phyloP scores from a whole-genome alignment of 2,329 filamentous ascomycete genomes.

The Fusarium sp. region DNA sequence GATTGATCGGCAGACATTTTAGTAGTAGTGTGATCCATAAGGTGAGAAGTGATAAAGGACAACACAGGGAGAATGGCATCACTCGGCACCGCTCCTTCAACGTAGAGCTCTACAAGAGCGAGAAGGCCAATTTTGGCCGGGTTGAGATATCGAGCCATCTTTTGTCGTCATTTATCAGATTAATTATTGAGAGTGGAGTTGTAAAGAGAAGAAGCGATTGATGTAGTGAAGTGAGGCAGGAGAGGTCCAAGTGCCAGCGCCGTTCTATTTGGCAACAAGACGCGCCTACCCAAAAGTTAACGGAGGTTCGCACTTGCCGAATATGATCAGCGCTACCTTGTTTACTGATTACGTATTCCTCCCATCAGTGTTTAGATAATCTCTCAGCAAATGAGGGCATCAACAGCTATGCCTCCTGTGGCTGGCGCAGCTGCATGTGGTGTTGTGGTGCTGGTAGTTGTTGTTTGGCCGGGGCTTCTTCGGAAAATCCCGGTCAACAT shows the following conservation, averaged over 20 bases:
- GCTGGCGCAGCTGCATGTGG: not conserved
- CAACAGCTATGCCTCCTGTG: not conserved
- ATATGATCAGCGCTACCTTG: constrained; percentile 4
- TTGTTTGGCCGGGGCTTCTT: constrained; percentile 33
- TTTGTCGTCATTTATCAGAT: constrained; percentile 1
- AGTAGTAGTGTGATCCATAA: constrained; percentile 65
- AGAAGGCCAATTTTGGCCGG: constrained; percentile 89
- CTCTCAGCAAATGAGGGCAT: not conserved
- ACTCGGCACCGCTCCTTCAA: constrained; percentile 75
- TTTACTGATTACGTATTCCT: not conserved
- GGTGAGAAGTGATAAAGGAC: constrained; percentile 81
- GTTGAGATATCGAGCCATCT: constrained; percentile 87
- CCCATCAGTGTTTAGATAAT: not conserved
- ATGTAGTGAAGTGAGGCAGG: not conserved
- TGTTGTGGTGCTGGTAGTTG: constrained; percentile 9
- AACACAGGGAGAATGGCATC: constrained; percentile 80
- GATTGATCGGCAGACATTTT: constrained; percentile 48
- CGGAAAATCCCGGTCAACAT: constrained; percentile 18
- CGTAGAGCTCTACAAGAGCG: constrained; percentile 84
- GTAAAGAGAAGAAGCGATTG: not conserved
- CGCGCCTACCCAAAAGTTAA: constrained; percentile 35
- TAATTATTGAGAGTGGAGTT: not conserved
- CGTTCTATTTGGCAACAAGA: constrained; percentile 8
- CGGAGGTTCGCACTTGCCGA: not conserved
- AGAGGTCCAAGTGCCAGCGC: constrained; percentile 6